These are phyloP conservation scores for Melaleuca alternifolia DNA, from an alignment of 345 rosid genomes.

Conservation along the genomic window DNA sequence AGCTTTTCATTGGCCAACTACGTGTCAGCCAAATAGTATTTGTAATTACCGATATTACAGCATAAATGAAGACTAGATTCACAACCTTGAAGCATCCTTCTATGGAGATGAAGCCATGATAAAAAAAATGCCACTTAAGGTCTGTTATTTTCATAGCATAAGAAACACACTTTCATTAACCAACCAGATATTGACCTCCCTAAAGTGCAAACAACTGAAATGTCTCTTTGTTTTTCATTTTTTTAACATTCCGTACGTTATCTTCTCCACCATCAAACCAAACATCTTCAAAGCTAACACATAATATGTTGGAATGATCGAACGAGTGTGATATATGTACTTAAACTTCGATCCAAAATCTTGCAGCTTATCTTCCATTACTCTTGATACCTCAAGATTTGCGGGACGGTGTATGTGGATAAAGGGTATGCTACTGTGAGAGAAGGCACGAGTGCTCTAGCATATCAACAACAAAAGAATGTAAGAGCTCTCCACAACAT, in stretches of 20 bases:
- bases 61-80: not conserved
- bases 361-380: too few relatives aligned
- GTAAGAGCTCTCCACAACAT: too few relatives aligned
- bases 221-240: not conserved
- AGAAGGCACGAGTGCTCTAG: too few relatives aligned
- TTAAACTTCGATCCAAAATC: too few relatives aligned
- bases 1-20: not conserved
- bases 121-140: not conserved
- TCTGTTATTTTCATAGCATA: not conserved
- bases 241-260: not conserved
- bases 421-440: too few relatives aligned
- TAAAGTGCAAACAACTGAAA: not conserved
- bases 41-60: not conserved
- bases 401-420: too few relatives aligned
- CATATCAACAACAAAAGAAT: too few relatives aligned
- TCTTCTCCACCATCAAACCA: not conserved
- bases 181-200: not conserved
- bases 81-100: not conserved
- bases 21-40: not conserved
- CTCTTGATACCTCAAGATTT: too few relatives aligned
- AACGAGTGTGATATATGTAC: too few relatives aligned
- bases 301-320: too few relatives aligned
- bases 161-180: not conserved
- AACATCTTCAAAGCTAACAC: not conserved
- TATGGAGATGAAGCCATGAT: not conserved